Evolutionary conservation across 2,329 filamentous ascomycete species (phyloP).

Genomic region (Aspergillus caelatus): DNA sequence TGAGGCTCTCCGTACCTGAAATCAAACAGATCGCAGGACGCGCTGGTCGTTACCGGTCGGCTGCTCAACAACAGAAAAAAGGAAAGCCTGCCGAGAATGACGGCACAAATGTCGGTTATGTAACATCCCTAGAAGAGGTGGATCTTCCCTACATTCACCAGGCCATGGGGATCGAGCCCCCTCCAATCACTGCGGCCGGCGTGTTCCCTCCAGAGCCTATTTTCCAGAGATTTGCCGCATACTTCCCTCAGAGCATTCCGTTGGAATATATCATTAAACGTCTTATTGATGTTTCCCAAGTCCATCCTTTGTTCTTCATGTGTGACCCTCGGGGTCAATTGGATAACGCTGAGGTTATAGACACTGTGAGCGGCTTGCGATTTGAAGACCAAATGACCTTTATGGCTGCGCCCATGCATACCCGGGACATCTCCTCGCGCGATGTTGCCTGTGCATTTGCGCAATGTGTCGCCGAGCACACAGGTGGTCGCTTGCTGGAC

Average conservation of each 20-base stretch:
- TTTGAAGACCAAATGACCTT: constrained; percentile 76
- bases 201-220: constrained; percentile 72
- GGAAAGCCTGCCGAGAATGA: constrained; percentile 21
- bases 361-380: constrained; percentile 67
- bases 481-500: constrained; percentile 69
- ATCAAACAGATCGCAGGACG: constrained; percentile 94
- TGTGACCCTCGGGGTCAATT: constrained; percentile 66
- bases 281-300: constrained; percentile 68
- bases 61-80: constrained; percentile 54
- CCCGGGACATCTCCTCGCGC: constrained; percentile 49
- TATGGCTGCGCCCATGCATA: constrained; percentile 67
- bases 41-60: constrained; percentile 82
- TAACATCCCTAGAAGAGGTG: constrained; percentile 73
- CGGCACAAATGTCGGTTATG: constrained; percentile 61
- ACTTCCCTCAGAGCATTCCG: constrained; percentile 79
- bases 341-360: constrained; percentile 72
- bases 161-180: constrained; percentile 66
- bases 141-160: constrained; percentile 67
- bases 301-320: constrained; percentile 70
- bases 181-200: constrained; percentile 70
- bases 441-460: constrained; percentile 67
- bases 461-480: constrained; percentile 67
- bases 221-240: constrained; percentile 75
- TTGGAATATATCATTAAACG: constrained; percentile 81
- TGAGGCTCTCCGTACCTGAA: constrained; percentile 70